Percentiles rank a stretch among this genome's conserved stretches.
phyloP scores from a whole-genome alignment of 225 moss, liverwort and hornwort species.

The Pleurozium schreberi region DNA sequence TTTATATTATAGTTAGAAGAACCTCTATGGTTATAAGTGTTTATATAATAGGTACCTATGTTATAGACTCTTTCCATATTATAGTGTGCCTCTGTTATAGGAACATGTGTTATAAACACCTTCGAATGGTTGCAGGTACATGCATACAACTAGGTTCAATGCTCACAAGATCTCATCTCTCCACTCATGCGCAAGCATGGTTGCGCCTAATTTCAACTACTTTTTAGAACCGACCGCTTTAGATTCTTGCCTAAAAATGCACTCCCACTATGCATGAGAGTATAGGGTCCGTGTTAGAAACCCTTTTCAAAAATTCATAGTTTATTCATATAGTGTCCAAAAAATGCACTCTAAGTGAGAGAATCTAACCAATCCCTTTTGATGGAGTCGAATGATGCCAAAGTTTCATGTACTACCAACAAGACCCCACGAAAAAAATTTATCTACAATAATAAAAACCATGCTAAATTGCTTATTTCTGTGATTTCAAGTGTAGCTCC shows the following conservation, averaged over 20 bases:
- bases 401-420: too few relatives aligned
- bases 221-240: not conserved
- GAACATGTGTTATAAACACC: too few relatives aligned
- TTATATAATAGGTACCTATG: too few relatives aligned
- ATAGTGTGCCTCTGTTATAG: too few relatives aligned
- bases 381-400: too few relatives aligned
- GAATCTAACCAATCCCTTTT: not conserved
- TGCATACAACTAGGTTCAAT: too few relatives aligned
- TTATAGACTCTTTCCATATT: too few relatives aligned
- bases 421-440: rapidly evolving
- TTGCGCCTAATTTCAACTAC: not conserved
- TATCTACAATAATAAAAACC: not conserved
- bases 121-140: too few relatives aligned
- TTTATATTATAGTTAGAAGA: too few relatives aligned
- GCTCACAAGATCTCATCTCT: too few relatives aligned
- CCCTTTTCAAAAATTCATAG: rapidly evolving
- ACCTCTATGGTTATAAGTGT: too few relatives aligned
- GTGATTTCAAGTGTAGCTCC: not conserved
- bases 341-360: not conserved
- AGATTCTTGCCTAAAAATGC: not conserved
- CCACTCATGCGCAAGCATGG: too few relatives aligned
- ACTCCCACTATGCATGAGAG: not conserved
- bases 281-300: rapidly evolving
- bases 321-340: not conserved
- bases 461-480: not conserved